Conservation (phyloP, 148 eudicot genomes). For the Diospyros kaki region DNA sequence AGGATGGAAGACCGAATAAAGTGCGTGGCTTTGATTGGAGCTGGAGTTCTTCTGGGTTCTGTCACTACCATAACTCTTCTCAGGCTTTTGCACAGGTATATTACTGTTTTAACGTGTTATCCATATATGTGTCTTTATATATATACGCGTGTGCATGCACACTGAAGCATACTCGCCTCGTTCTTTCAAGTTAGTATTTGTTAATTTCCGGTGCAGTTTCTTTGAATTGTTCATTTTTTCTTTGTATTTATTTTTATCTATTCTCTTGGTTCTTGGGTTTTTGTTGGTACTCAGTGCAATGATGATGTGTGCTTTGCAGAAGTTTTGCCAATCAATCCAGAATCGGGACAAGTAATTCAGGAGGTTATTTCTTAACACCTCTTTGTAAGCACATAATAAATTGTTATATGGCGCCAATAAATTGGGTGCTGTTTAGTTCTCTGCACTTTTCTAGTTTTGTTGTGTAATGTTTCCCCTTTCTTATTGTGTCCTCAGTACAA, state of each 20-base stretch:
- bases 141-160: background rate
- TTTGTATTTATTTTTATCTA: too few relatives aligned
- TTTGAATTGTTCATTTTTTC: too few relatives aligned
- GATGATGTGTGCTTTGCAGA: slow-evolving; percentile 35
- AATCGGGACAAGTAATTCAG: slow-evolving; percentile 22
- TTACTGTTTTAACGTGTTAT: background rate
- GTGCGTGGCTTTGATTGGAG: slow-evolving; percentile 53
- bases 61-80: slow-evolving; percentile 61
- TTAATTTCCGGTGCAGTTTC: too few relatives aligned
- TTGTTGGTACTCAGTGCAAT: background rate
- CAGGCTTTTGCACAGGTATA: slow-evolving; percentile 58
- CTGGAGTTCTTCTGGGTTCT: slow-evolving; percentile 82
- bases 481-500: too few relatives aligned
- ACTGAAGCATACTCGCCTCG: background rate
- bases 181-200: background rate
- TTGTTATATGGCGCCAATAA: background rate
- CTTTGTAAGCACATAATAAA: background rate
- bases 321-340: slow-evolving; percentile 27
- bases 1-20: slow-evolving; percentile 70
- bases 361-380: slow-evolving; percentile 27
- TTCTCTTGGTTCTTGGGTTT: background rate
- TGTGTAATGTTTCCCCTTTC: too few relatives aligned
- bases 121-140: background rate
- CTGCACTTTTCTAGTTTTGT: too few relatives aligned
- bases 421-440: background rate